Conservation (phyloP, 2,329 filamentous ascomycete genomes). For the Penicillium capsulatum region DNA sequence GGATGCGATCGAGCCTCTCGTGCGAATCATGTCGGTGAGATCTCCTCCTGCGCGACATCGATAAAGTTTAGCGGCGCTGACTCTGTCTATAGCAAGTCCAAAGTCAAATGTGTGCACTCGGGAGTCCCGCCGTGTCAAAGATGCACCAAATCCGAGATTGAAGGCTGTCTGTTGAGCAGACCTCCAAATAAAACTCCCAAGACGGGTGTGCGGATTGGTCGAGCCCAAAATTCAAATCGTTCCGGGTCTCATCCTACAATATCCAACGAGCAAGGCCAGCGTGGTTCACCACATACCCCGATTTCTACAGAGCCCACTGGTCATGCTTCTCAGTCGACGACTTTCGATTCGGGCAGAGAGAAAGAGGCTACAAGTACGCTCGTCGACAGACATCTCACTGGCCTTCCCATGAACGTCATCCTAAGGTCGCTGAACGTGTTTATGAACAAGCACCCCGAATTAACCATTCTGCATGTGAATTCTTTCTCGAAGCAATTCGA, state of each 20-base stretch:
- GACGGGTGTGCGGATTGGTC: background rate
- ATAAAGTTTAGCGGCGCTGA: background rate
- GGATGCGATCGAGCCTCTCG: slow-evolving; percentile 4
- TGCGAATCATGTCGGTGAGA: slow-evolving; percentile 6
- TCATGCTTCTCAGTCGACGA: too few relatives aligned
- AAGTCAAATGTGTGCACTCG: slow-evolving; percentile 22
- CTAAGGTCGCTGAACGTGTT: slow-evolving; percentile 16
- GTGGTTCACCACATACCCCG: background rate
- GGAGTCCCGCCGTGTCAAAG: slow-evolving; percentile 21
- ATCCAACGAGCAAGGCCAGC: background rate
- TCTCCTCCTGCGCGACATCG: background rate
- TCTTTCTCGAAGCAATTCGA: slow-evolving; percentile 12
- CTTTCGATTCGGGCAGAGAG: too few relatives aligned
- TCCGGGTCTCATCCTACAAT: too few relatives aligned
- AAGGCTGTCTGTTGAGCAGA: slow-evolving; percentile 14
- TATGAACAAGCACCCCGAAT: slow-evolving; percentile 19
- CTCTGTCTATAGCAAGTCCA: slow-evolving; percentile 14
- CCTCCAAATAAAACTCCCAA: slow-evolving; percentile 7
- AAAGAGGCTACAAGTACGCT: too few relatives aligned
- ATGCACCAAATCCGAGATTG: slow-evolving; percentile 14
- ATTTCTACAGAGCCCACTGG: too few relatives aligned
- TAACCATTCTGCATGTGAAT: slow-evolving; percentile 17
- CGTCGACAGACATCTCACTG: slow-evolving; percentile 8
- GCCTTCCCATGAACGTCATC: slow-evolving; percentile 5
- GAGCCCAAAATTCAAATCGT: background rate